phyloP scores from a whole-genome alignment of 495 filamentous ascomycete species.

The Podospora bellae-mahoneyi region DNA sequence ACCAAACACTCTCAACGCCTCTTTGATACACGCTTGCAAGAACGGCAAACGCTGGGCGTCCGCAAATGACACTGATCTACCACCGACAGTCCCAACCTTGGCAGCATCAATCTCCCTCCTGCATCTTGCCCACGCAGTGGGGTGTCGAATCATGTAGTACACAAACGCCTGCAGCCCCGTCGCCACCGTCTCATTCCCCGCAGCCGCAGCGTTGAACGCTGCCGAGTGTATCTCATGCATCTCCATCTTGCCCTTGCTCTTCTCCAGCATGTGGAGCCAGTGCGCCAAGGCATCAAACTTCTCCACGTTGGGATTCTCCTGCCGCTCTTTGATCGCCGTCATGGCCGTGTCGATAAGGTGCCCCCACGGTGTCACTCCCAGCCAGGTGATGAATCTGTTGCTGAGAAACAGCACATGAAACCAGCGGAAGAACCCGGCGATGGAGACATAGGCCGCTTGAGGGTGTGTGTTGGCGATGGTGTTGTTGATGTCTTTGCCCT shows the following conservation, averaged over 20 bases:
- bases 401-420: conserved; percentile 32
- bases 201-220: conserved; percentile 41
- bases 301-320: conserved; percentile 35
- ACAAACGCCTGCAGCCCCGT: conserved; percentile 39
- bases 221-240: conserved; percentile 40
- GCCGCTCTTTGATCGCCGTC: conserved; percentile 39
- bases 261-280: conserved; percentile 39
- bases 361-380: conserved; percentile 42
- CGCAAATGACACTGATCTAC: conserved; percentile 33
- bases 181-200: conserved; percentile 46
- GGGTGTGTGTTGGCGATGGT: conserved; percentile 33
- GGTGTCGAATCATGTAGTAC: conserved; percentile 33
- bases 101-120: conserved; percentile 40
- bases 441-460: conserved; percentile 28
- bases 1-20: conserved; percentile 55
- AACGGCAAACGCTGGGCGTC: conserved; percentile 52
- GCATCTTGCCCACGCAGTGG: conserved; percentile 30
- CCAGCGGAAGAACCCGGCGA: conserved; percentile 45
- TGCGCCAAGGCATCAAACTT: conserved; percentile 44
- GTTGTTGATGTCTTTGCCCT: conserved; percentile 41
- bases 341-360: conserved; percentile 47
- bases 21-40: conserved; percentile 53
- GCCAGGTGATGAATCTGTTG: conserved; percentile 43
- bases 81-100: conserved; percentile 23
- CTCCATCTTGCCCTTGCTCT: conserved; percentile 41